Conservation (phyloP, 148 eudicot genomes). For the Cornus suecica region DNA sequence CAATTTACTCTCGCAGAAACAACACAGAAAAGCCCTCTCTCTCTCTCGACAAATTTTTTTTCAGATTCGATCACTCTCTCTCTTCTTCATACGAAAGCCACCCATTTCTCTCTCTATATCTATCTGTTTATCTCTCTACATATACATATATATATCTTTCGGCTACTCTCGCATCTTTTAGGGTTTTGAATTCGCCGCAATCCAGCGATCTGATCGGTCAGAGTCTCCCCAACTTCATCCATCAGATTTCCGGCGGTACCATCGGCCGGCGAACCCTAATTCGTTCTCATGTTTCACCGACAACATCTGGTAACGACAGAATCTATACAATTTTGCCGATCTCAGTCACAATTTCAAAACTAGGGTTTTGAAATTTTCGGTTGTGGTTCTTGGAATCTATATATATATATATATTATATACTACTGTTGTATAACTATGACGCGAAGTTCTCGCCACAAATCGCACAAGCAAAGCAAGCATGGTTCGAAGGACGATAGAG, state of each 20-base stretch:
- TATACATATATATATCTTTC: too few species aligned
- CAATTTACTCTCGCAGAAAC: slow-evolving; percentile 19
- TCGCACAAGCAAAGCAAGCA: slow-evolving; percentile 78
- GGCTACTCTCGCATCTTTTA: neutral
- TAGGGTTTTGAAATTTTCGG: slow-evolving; percentile 4
- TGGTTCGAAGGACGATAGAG: slow-evolving; percentile 53
- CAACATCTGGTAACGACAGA: neutral
- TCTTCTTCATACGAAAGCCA: neutral
- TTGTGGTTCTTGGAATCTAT: neutral
- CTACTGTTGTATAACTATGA: slow-evolving; percentile 38
- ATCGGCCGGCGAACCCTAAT: neutral
- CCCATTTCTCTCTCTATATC: neutral
- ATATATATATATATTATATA: too few species aligned
- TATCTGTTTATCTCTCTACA: neutral
- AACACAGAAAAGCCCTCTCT: slow-evolving; percentile 14
- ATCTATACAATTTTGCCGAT: neutral
- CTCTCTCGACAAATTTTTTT: neutral
- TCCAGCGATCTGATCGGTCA: slow-evolving; percentile 9
- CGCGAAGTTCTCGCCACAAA: slow-evolving; percentile 90
- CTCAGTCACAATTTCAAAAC: neutral
- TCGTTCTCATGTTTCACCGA: neutral
- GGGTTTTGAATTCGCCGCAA: neutral
- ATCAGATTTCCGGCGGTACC: neutral
- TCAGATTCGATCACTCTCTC: slow-evolving; percentile 7
- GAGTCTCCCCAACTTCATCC: neutral